Evolutionary conservation across 1,284 basidiomycete genomes (phyloP).

Genomic region (Puccinia novopanici): DNA sequence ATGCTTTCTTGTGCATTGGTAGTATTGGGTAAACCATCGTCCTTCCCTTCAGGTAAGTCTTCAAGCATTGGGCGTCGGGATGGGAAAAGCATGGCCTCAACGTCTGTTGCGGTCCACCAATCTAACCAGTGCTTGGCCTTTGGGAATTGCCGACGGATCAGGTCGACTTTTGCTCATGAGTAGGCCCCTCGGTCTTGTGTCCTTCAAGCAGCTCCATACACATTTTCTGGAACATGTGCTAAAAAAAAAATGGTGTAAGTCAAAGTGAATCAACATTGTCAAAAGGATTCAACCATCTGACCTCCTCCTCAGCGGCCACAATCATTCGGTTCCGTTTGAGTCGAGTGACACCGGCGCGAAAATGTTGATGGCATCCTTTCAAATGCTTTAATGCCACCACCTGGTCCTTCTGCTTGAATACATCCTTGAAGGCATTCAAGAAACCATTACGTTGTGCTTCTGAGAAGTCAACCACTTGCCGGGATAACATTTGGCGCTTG

Average conservation of each 20-base stretch:
- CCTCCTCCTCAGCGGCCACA: too few relatives aligned
- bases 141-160: neutral
- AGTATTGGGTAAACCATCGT: neutral
- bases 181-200: neutral
- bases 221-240: neutral
- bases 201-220: neutral
- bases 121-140: neutral
- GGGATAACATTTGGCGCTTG: neutral
- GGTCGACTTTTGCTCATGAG: neutral
- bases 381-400: too few relatives aligned
- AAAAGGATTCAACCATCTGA: too few relatives aligned
- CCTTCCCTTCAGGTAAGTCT: neutral
- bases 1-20: constrained; percentile 1
- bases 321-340: neutral
- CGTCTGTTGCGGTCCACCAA: neutral
- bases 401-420: neutral
- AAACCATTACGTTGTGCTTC: neutral
- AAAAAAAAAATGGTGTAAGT: too few relatives aligned
- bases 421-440: neutral
- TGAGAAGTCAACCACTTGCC: neutral
- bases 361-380: constrained; percentile 15
- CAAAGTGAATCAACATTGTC: too few relatives aligned
- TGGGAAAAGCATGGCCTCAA: neutral
- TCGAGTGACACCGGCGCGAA: neutral
- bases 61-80: neutral